Base-by-base conservation (phyloP, 768 basidiomycete species). In the Agrocybe pediades region DNA sequence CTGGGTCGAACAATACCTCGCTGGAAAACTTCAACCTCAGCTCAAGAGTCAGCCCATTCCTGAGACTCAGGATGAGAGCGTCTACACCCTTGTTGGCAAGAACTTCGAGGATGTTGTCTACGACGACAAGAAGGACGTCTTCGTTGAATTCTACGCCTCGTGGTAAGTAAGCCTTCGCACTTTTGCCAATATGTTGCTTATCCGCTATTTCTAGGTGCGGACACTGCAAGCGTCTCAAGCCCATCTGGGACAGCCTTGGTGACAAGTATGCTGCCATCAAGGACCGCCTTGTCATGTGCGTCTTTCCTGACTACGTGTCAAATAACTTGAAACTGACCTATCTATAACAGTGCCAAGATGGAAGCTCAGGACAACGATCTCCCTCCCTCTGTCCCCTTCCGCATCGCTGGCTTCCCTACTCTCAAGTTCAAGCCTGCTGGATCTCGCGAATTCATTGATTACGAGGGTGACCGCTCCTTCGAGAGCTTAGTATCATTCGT, bases 291-390 rank as follows among this genome's bases (percentile, higher is more conserved):
- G 60, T 84, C 62, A 94, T 96, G 94, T 95, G 69, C 46, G 81
- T 71, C 3, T 20, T 47, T 41, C 41, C 8, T 53, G 16, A 23
- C 9, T 23, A 36, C 16, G 11, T 25, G 15, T 46, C 41, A 46
- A 3, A 50, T 51, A 43, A 17, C 53, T 57, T 49, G 5, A 13
- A 4, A 36, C 58, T 65, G 51, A 54, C 41, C 58, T 44, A n/a
- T 27, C 49, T 54, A 3, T 54, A 29, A 15, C 42, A 93, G 90
- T 69, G 95, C 94, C 65, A 98, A 98, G 75, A 86, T 98, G 77
- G 97, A 99, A 60, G 92, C 94, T 1, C 88, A 87, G 54, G 95
- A 97, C 73, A 99, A 99, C 69, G 97, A 99, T 69, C 80, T 99
- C 15, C 96, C 97, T 43, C 78, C 87, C 17, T 83, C 83, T n/a